Evolutionary conservation across 768 basidiomycete genomes (phyloP), one percentile per base, ranked within the genome.

Genomic region (Boletus coccyginus): DNA sequence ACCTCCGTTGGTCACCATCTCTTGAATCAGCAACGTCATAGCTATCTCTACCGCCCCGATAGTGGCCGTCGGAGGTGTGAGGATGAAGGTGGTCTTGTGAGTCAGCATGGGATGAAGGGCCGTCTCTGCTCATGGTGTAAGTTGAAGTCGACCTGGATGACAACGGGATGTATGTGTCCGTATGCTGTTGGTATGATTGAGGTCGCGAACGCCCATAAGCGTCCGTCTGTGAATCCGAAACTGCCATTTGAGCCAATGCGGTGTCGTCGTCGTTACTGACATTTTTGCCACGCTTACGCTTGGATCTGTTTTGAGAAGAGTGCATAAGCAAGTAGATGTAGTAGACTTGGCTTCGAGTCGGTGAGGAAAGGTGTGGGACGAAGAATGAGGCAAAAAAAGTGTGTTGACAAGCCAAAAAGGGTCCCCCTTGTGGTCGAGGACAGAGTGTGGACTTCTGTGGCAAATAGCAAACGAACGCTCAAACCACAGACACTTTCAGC

Each of bases 131-230:
- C 59, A 73, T 70, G 58, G 77, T 78, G 64, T 79, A 82, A 19
- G 75, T 65, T 59, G 77, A 77, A 33, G 74, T 67, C 57, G 78
- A 76, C 61, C 67, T 72, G 45, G 80, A 74, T 17, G 73, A 72
- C 41, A 79, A 74, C 38, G 81, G 68, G 16, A 78, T 78, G 70
- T 73, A 73, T 58, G 68, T 75, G 63, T 85, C 81, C 44, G 78
- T 66, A 47, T 71, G 76, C 50, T 70, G 70, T 62, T 72, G 73
- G 57, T 72, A 65, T 55, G 68, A 63, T 52, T 65, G 72, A 61
- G 77, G 77, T 65, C 79, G 80, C 62, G 82, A 68, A 68, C 79
- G 80, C 61, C 82, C 69, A 70, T 82, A 85, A 55, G 77, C 69
- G 58, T 85, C 81, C 64, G 78, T 68, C 71, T 75, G 77, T 54